Percentiles rank a stretch among this genome's conserved stretches.
Conservation (phyloP, 805 yeast species). For the Torulaspora indica region DNA sequence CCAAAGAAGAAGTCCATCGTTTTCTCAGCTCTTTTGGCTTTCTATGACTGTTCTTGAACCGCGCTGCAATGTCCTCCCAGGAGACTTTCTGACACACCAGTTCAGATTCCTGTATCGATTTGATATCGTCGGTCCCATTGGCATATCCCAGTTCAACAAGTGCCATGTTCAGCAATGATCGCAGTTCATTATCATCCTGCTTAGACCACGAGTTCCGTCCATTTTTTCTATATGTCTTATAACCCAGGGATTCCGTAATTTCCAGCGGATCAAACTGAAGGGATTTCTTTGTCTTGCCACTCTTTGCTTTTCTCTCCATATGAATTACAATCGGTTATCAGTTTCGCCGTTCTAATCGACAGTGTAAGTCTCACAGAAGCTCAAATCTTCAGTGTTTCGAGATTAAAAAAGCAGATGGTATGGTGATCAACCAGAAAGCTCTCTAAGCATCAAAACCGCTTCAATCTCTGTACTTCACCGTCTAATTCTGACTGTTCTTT, state of each 20-base stretch:
- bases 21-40: conserved; percentile 80
- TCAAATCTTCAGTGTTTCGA: neutral
- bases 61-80: conserved; percentile 58
- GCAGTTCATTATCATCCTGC: conserved; percentile 62
- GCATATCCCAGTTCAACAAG: conserved; percentile 35
- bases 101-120: conserved; percentile 28
- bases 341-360: neutral
- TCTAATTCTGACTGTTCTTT: neutral
- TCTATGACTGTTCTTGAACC: conserved; percentile 46
- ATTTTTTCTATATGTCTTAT: conserved; percentile 62
- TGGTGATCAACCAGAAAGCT: conserved; percentile 1
- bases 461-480: neutral
- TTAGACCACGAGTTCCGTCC: conserved; percentile 68
- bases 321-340: neutral
- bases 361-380: neutral
- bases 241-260: conserved; percentile 68
- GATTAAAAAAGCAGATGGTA: neutral
- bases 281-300: conserved; percentile 22
- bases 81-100: conserved; percentile 39
- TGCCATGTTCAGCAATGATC: conserved; percentile 39
- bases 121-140: conserved; percentile 35
- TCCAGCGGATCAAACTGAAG: conserved; percentile 40
- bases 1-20: conserved; percentile 81
- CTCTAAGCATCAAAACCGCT: neutral
- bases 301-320: conserved; percentile 13